These are phyloP conservation scores for Angophora floribunda DNA, from an alignment of 345 rosid genomes.

Conservation along the genomic window DNA sequence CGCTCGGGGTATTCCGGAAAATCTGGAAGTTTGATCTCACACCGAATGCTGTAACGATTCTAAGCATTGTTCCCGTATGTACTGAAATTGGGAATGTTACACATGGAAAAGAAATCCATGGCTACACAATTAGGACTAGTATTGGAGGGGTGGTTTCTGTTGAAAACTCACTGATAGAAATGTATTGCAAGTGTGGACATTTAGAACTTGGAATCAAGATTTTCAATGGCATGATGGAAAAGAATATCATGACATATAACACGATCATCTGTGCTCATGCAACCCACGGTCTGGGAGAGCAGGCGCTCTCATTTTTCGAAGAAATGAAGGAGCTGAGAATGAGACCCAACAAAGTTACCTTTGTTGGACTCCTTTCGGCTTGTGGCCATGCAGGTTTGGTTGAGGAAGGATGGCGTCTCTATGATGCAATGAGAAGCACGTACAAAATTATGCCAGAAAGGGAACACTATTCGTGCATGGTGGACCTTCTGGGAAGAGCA, in stretches of 20 bases:
- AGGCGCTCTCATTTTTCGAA: conserved; percentile 18
- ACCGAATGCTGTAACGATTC: conserved; percentile 32
- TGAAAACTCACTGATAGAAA: conserved; percentile 35
- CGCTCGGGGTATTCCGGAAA: conserved; percentile 17
- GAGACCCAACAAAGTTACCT: conserved; percentile 38
- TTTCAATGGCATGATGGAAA: conserved; percentile 20
- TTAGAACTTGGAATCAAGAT: conserved; percentile 22
- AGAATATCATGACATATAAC: conserved; percentile 40
- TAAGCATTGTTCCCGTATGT: conserved; percentile 37
- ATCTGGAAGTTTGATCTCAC: conserved; percentile 17
- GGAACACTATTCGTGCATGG: conserved; percentile 51
- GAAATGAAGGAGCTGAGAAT: conserved; percentile 26
- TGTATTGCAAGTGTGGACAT: conserved; percentile 45
- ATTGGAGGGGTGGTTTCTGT: conserved; percentile 19
- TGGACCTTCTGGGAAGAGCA: conserved; percentile 44
- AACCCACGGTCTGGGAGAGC: conserved; percentile 27
- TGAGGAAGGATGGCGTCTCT: conserved; percentile 24
- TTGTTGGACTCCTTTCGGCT: conserved; percentile 32
- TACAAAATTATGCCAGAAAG: conserved; percentile 18
- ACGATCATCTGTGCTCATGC: conserved; percentile 39
- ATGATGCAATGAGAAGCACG: conserved; percentile 14
- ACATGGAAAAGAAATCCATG: conserved; percentile 49
- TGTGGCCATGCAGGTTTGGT: conserved; percentile 46
- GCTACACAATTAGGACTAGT: conserved; percentile 24
- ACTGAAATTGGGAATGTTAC: conserved; percentile 20